Evolutionary conservation across 106 monocot genomes (phyloP).

Genomic region (Apostasia ramifera): DNA sequence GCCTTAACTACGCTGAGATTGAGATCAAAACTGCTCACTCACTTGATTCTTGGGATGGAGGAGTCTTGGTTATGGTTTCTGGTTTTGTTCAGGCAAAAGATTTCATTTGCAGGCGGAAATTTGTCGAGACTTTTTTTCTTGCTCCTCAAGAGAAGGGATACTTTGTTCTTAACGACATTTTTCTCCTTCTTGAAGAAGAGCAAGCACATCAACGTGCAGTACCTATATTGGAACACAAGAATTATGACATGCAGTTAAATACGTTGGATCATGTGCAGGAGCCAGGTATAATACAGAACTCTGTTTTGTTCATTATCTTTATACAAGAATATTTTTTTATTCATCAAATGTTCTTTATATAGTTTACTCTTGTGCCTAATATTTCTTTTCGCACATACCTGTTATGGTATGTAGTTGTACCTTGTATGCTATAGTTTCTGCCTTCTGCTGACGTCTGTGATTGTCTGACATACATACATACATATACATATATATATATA

Average conservation of each 20-base stretch:
- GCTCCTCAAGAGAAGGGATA: conserved; percentile 75
- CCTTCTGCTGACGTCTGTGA: too few species aligned
- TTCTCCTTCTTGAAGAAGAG: conserved; percentile 59
- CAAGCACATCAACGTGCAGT: conserved; percentile 11
- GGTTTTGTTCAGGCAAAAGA: conserved; percentile 47
- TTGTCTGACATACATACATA: too few species aligned
- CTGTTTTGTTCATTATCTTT: too few species aligned
- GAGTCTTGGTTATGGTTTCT: conserved; percentile 53
- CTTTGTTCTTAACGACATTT: conserved; percentile 67
- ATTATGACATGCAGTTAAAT: conserved; percentile 20
- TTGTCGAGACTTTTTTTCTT: conserved; percentile 70
- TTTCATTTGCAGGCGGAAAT: conserved; percentile 29
- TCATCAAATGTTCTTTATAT: too few species aligned
- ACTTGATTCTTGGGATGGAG: conserved; percentile 51
- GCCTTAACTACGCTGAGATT: conserved; percentile 38
- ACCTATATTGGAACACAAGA: conserved; percentile 13
- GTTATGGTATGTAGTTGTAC: too few species aligned
- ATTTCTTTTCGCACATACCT: too few species aligned
- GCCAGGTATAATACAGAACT: conserved; percentile 22
- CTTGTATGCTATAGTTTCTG: too few species aligned
- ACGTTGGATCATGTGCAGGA: conserved; percentile 19
- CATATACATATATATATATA: too few species aligned
- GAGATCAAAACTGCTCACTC: conserved; percentile 63
- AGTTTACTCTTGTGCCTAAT: too few species aligned
- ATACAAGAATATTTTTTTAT: too few species aligned